Conservation (phyloP, 2,329 filamentous ascomycete genomes). For the Cytospora chrysosperma region DNA sequence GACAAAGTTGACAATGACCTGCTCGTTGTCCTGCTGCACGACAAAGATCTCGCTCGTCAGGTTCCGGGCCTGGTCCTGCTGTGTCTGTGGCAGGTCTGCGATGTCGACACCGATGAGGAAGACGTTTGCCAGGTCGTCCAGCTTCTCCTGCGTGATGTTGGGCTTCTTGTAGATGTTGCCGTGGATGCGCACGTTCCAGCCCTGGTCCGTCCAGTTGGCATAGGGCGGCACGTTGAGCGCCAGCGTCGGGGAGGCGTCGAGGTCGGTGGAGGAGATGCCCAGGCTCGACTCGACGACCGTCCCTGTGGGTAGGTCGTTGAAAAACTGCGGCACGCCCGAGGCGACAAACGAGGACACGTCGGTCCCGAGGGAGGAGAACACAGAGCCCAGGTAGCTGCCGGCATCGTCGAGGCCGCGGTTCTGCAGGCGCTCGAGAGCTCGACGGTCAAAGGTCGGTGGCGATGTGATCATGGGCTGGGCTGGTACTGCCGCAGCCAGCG, state of each 20-base stretch:
- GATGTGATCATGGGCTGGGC: constrained; percentile 31
- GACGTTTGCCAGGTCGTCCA: constrained; percentile 67
- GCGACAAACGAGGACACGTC: constrained; percentile 59
- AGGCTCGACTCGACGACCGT: constrained; percentile 59
- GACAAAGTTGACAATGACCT: constrained; percentile 61
- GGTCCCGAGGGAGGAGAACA: constrained; percentile 52
- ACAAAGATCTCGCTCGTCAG: constrained; percentile 71
- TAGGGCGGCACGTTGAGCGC: constrained; percentile 70
- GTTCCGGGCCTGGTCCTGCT: constrained; percentile 70
- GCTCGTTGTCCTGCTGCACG: constrained; percentile 66
- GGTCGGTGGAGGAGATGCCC: constrained; percentile 55
- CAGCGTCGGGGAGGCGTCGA: constrained; percentile 64
- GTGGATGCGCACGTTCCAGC: constrained; percentile 74
- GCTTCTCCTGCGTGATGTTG: constrained; percentile 60
- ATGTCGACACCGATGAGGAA: constrained; percentile 68
- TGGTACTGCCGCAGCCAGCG: constrained; percentile 25
- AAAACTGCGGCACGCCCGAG: constrained; percentile 66
- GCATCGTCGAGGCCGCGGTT: constrained; percentile 38
- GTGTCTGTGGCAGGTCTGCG: constrained; percentile 52
- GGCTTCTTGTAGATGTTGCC: constrained; percentile 82
- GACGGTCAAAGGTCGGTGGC: constrained; percentile 30
- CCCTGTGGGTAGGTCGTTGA: constrained; percentile 64
- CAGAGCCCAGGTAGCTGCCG: constrained; percentile 49
- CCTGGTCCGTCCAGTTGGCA: constrained; percentile 75
- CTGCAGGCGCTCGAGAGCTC: constrained; percentile 34